Evolutionary conservation across 2,329 filamentous ascomycete genomes (phyloP), one percentile per base, ranked within the genome.

Genomic region (Colletotrichum cordylinicola): DNA sequence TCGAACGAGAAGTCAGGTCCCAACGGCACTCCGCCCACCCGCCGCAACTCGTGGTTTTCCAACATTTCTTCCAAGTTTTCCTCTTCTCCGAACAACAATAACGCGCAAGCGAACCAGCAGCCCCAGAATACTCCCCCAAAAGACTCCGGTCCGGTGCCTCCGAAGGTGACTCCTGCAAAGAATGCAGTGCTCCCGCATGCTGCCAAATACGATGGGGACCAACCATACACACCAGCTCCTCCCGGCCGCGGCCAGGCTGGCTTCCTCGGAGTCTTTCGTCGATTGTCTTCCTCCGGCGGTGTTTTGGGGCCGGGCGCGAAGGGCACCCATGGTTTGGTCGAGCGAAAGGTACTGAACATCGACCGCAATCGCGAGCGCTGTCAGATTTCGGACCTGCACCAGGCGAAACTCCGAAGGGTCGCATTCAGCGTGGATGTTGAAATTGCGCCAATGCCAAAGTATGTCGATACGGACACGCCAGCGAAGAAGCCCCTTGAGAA

Each of bases 371-470:
- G 97, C 56, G 93, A 96, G 81, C 89, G 97, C 78, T 98, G 95
- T 83, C 90, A 91, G 29, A 92, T 98, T 35, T 87, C 91, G 6
- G 96, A 98, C 79, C 88, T 99, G 62, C 93, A 96, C 78, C 92
- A 93, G 80, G 91, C 92, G 65, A 98, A 97, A 83, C 85, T 99
- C 75, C 91, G 95, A 70, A 92, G 96, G 69, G 97, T 99, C 1
- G 94, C 96, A 0, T 99, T 99, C 82, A 98, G 95, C 80, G 97
- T 99, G 4, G 97, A 99, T 81, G 96, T 99, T 6, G 97, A 99
- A 84, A 98, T 99, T 81, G 96, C 96, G 4, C 95, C 96, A 1
- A 93, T 95, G 81, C 95, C 96, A 29, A 93, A 92, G 79, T 97
- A 98, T 79, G 85, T 88, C 16, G 94, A 97, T 4, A 88, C 88